Conservation (phyloP, 768 basidiomycete genomes). For the Suillus variegatus region DNA sequence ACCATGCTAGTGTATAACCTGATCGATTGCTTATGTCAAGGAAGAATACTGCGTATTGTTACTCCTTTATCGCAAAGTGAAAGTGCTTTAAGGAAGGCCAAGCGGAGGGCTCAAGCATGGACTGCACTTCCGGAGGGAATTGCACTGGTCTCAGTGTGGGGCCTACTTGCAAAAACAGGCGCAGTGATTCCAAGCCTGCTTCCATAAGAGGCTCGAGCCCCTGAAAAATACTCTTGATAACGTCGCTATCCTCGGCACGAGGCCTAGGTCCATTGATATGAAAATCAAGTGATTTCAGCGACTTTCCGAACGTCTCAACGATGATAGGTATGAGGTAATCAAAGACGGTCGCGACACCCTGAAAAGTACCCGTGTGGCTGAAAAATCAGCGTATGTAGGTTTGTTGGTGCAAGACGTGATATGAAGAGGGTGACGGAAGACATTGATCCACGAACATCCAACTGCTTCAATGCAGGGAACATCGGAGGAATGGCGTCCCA, state of each 20-base stretch:
- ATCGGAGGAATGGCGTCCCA: slow-evolving; percentile 2
- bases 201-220: slow-evolving; percentile 6
- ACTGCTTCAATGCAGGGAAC: slow-evolving; percentile 4
- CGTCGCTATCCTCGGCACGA: not conserved
- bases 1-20: not conserved
- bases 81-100: slow-evolving; percentile 11
- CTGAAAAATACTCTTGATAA: slow-evolving; percentile 1
- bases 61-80: slow-evolving; percentile 3
- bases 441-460: slow-evolving; percentile 8
- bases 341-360: not conserved
- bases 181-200: slow-evolving; percentile 7
- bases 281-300: slow-evolving; percentile 10
- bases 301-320: not conserved
- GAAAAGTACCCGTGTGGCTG: slow-evolving; percentile 5
- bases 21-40: not conserved
- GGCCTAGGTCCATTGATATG: slow-evolving; percentile 6
- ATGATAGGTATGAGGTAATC: slow-evolving; percentile 5
- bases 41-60: not conserved
- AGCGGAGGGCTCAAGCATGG: slow-evolving; percentile 7
- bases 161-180: not conserved
- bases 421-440: slow-evolving; percentile 5
- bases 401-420: slow-evolving; percentile 1
- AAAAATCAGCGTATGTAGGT: slow-evolving; percentile 3
- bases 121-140: not conserved
- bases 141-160: not conserved